phyloP scores from a whole-genome alignment of 345 rosid genomes.

The Atalantia buxifolia region DNA sequence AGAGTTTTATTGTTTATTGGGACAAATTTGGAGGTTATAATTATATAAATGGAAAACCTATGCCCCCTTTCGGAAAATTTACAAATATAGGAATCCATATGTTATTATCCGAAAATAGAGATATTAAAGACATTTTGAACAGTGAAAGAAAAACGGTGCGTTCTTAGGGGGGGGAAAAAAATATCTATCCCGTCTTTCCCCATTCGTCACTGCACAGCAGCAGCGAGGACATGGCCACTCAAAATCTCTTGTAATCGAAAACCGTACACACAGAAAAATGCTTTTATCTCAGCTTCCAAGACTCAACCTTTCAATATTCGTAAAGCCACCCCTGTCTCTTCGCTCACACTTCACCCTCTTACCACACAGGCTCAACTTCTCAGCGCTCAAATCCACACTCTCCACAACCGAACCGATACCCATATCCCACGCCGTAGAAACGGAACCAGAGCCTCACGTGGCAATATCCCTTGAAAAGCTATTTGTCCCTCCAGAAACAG shows the following conservation, averaged over 20 bases:
- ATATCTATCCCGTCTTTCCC: not conserved
- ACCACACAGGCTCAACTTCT: conserved; percentile 26
- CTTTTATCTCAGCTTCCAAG: conserved; percentile 43
- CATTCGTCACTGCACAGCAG: not conserved
- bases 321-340: conserved; percentile 24
- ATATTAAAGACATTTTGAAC: not conserved
- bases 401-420: conserved; percentile 54
- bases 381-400: conserved; percentile 38
- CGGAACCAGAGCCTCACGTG: conserved; percentile 24
- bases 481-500: conserved; percentile 83
- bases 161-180: not conserved
- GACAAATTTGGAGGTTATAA: no score
- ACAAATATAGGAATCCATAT: not conserved
- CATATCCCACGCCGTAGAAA: conserved; percentile 21
- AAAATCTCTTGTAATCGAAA: not conserved
- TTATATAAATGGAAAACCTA: no score
- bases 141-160: not conserved
- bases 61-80: no score
- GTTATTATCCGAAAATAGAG: not conserved
- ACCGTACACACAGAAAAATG: conserved; percentile 14
- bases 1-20: no score
- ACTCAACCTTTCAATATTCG: conserved; percentile 32
- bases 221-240: conserved; percentile 16
- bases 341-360: conserved; percentile 26
- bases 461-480: conserved; percentile 64